Conservation (phyloP, 345 rosid genomes). For the Salix dunnii region DNA sequence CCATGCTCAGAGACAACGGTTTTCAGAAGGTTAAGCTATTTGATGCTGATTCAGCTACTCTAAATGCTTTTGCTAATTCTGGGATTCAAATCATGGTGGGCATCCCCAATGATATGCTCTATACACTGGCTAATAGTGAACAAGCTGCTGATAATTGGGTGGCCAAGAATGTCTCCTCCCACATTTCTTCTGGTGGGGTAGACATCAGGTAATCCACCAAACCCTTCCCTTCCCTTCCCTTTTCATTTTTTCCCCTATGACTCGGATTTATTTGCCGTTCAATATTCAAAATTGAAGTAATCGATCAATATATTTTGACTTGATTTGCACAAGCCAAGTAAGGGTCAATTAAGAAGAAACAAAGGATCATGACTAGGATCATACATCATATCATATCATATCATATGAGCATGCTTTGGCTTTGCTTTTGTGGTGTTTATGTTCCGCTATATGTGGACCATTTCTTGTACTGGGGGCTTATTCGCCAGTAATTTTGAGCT, state of each 20-base stretch:
- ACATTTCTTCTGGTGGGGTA: slow-evolving; percentile 13
- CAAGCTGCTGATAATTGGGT: slow-evolving; percentile 22
- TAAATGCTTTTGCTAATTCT: slow-evolving; percentile 15
- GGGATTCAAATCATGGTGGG: slow-evolving; percentile 29
- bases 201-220: slow-evolving; percentile 20
- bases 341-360: neutral
- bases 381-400: neutral
- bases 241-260: neutral
- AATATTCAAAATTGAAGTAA: neutral
- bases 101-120: slow-evolving; percentile 27
- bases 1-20: slow-evolving; percentile 18
- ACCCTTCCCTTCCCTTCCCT: neutral
- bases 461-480: neutral
- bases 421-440: neutral
- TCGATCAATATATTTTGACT: neutral
- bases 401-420: neutral
- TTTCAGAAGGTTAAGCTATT: slow-evolving; percentile 26
- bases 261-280: neutral
- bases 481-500: neutral
- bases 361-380: neutral
- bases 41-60: slow-evolving; percentile 10
- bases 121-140: neutral
- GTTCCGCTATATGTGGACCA: neutral
- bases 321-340: neutral
- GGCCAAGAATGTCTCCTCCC: slow-evolving; percentile 13